Conservation (phyloP, 176 grass and related monocot species). For the Tuctoria greenei region DNA sequence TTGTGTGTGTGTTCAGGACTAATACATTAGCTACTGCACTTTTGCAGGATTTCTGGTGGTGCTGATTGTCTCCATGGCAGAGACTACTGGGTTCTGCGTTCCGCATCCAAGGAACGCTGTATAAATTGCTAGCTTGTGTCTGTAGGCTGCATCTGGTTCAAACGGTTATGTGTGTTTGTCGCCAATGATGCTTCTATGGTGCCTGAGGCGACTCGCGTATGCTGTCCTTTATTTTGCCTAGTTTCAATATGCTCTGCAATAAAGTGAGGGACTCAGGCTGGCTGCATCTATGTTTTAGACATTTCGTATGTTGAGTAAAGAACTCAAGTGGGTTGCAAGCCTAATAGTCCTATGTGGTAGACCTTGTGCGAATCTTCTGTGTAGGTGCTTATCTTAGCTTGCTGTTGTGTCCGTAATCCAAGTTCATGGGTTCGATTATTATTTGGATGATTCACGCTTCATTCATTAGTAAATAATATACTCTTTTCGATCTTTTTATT, state of each 20-base stretch:
- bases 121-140: conserved; percentile 39
- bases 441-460: background rate
- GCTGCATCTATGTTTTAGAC: background rate
- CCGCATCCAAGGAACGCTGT: conserved; percentile 17
- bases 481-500: too few species aligned
- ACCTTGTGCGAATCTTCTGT: background rate
- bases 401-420: background rate
- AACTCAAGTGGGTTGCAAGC: background rate
- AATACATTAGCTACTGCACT: background rate
- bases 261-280: background rate
- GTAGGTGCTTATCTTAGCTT: background rate
- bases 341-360: too few species aligned
- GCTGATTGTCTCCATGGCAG: conserved; percentile 6
- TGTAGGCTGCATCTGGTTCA: background rate
- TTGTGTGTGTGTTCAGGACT: background rate
- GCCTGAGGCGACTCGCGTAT: conserved; percentile 23
- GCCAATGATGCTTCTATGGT: conserved; percentile 30
- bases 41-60: conserved; percentile 4
- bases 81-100: background rate
- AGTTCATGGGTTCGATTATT: background rate
- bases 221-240: background rate
- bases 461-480: conserved; percentile 1
- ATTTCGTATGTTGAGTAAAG: background rate
- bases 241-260: background rate
- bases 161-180: conserved; percentile 12